Conservation (phyloP, 352 stramenopile species). For the Pythium monospermum region DNA sequence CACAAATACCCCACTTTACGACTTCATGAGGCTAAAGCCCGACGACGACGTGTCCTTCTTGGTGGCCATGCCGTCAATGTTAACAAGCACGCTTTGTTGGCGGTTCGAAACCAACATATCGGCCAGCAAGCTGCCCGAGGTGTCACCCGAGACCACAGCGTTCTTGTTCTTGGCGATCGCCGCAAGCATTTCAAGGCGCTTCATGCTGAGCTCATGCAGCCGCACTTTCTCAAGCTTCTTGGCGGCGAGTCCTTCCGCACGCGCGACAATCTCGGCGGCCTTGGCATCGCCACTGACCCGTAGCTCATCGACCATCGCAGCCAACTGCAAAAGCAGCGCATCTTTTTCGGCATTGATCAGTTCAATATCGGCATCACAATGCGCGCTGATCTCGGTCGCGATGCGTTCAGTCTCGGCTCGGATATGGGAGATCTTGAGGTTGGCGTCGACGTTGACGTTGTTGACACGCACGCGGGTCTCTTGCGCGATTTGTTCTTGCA, state of each 20-base stretch:
- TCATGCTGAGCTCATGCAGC: constrained; percentile 24
- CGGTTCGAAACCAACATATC: constrained; percentile 32
- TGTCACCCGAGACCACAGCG: constrained; percentile 22
- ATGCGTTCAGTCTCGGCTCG: constrained; percentile 27
- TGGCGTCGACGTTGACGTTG: constrained; percentile 24
- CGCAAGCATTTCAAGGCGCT: constrained; percentile 22
- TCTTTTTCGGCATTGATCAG: constrained; percentile 25
- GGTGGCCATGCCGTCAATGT: constrained; percentile 20
- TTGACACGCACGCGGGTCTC: constrained; percentile 17
- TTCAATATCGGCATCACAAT: constrained; percentile 28
- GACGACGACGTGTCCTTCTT: constrained; percentile 23
- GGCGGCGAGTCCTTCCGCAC: constrained; percentile 23
- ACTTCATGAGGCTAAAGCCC: constrained; percentile 23
- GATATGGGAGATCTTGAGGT: constrained; percentile 26
- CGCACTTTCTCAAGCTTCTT: constrained; percentile 29
- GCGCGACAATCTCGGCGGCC: constrained; percentile 26
- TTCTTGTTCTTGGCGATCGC: constrained; percentile 25
- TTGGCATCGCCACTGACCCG: constrained; percentile 22
- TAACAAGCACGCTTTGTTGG: constrained; percentile 27
- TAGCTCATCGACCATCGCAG: constrained; percentile 22
- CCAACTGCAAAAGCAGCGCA: constrained; percentile 22
- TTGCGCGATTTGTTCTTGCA: background rate
- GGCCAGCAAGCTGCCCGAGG: constrained; percentile 21
- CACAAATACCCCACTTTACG: constrained; percentile 5
- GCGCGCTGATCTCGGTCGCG: constrained; percentile 24